Conservation (phyloP, 345 rosid species). For the Gossypium australe region DNA sequence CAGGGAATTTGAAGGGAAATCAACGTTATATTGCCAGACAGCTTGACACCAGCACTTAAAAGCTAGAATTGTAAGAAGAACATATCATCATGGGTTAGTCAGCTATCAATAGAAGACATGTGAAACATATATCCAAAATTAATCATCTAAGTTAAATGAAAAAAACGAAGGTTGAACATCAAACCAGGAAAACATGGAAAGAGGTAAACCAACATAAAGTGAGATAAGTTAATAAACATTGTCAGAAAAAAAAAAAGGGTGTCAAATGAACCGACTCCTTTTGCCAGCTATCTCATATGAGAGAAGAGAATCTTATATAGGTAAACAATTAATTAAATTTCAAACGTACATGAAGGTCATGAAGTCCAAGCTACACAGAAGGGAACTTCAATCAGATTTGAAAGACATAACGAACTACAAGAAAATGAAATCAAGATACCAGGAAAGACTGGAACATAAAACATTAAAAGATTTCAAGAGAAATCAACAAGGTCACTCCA, state of each 20-base stretch:
- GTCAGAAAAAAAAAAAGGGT: not conserved
- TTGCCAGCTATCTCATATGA: not conserved
- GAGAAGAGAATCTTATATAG: not conserved
- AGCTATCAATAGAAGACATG: conserved; percentile 11
- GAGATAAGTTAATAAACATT: not conserved
- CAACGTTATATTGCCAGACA: conserved; percentile 60
- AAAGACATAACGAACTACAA: not conserved
- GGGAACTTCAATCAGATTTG: not conserved
- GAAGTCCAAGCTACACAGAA: conserved; percentile 4
- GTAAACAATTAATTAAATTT: not conserved
- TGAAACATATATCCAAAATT: not conserved
- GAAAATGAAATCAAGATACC: not conserved
- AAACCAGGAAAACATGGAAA: not conserved
- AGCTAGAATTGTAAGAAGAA: conserved; percentile 47
- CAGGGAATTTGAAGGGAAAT: conserved; percentile 52
- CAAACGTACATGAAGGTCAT: not conserved
- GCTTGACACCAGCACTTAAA: conserved; percentile 98
- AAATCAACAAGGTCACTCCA: not conserved
- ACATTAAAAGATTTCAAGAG: conserved; percentile 12
- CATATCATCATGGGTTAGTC: conserved; percentile 16
- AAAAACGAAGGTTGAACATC: not conserved
- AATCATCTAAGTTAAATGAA: not conserved
- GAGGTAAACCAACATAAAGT: not conserved
- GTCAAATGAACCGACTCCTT: not conserved
- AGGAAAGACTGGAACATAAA: not conserved